Conservation (phyloP, 257 asterid genomes). For the Lantana camara region DNA sequence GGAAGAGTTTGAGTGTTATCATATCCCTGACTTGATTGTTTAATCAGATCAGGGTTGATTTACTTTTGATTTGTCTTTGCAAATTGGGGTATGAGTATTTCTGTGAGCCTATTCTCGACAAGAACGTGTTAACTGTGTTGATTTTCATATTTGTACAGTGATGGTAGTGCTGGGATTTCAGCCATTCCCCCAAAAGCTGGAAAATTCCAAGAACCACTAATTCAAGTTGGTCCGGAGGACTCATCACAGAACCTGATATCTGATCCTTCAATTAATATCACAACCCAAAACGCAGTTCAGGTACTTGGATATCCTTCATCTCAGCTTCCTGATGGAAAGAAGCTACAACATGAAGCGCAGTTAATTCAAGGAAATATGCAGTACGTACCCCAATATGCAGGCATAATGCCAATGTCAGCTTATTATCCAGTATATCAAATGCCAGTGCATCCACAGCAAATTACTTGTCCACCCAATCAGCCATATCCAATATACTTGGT, state of each 20-base stretch:
- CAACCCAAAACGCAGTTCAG: constrained; percentile 42
- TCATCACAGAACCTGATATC: constrained; percentile 41
- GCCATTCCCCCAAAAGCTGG: constrained; percentile 40
- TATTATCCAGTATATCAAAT: constrained; percentile 72
- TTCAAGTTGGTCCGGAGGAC: constrained; percentile 55
- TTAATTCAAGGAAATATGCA: constrained; percentile 56
- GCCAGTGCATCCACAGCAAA: constrained; percentile 57
- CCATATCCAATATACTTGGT: constrained; percentile 62
- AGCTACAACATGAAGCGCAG: constrained; percentile 53
- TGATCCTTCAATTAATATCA: constrained; percentile 38
- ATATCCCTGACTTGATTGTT: neutral
- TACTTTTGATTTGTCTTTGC: neutral
- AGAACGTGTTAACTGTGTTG: constrained; percentile 3
- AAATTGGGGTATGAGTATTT: neutral
- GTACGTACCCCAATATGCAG: constrained; percentile 55
- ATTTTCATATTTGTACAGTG: constrained; percentile 50
- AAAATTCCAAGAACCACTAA: constrained; percentile 46
- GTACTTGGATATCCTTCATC: constrained; percentile 50
- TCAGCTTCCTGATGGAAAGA: constrained; percentile 53
- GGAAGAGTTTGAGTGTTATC: neutral
- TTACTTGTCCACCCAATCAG: constrained; percentile 49
- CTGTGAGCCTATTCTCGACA: neutral
- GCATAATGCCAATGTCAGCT: constrained; percentile 50
- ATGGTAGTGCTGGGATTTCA: constrained; percentile 51
- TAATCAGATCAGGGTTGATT: neutral